Base-by-base conservation (phyloP, 192 early-diverging fungal genomes). In the Mortierella antarctica region DNA sequence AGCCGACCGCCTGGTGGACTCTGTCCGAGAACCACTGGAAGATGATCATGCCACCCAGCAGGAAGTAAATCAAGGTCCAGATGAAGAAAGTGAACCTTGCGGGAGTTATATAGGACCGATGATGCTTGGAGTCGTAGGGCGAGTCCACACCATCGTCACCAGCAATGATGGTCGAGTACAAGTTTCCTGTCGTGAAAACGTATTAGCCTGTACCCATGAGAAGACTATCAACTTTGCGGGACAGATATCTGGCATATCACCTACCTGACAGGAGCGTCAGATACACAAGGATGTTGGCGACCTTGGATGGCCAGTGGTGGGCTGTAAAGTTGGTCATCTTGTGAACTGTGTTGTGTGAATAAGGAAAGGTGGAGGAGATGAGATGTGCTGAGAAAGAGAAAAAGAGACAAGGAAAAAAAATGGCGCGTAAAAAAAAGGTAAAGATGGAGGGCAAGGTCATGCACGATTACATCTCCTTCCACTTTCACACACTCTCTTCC, bases 1-100 rank as follows among this genome's bases (percentile, higher is more conserved):
- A 87, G 56, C 87, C 85, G 61, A 89, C 83, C 62, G 83, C 90
- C 31, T 90, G 77, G 60, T 86, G 81, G 67, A 89, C 86, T 54
- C 65, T 84, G 23, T 92, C 91, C 46, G 78, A 70, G 73, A 89
- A 88, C 78, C 82, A 90, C 81, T 92, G 91, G 81, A 88, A 92
- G 61, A 90, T 61, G 51, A 88, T 42, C 57, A 90, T 85, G 53
- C 92, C 92, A 70, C 86, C 83, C 48, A 93, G 83, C 49, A 92
- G 69, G 59, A 88, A 58, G 82, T 93, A 87, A 54, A 92, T 84
- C 58, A 90, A 44, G 57, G 85, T 88, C 92, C 92, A 92, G 65
- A 90, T 74, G 70, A 64, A 84, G 51, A 86, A 88, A 17, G 89
- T 86, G 65, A 82, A 93, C 21, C 80, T 70, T 31, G 92, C 92